phyloP scores from a whole-genome alignment of 371 early-diverging fungal species.

The Lichtheimia corymbifera region DNA sequence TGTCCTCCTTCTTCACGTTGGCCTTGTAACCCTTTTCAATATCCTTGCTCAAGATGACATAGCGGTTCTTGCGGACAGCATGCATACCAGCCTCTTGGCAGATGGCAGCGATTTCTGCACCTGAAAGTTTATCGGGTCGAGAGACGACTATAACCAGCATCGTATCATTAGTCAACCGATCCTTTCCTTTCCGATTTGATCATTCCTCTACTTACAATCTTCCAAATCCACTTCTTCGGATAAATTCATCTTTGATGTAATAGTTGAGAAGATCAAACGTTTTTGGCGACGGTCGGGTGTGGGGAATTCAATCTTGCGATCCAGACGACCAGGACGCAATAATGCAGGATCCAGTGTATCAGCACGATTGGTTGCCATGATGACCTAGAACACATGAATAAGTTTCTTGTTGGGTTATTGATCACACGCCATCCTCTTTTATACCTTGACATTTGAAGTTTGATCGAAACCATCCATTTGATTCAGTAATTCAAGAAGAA shows the following conservation, averaged over 20 bases:
- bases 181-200: not conserved
- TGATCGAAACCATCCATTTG: constrained; percentile 99
- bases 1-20: constrained; percentile 95
- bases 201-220: constrained; percentile 77
- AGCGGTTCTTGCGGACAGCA: constrained; percentile 97
- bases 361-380: constrained; percentile 99
- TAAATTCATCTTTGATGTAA: constrained; percentile 98
- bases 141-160: constrained; percentile 77
- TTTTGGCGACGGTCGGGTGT: constrained; percentile 99
- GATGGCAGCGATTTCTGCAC: constrained; percentile 99
- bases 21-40: constrained; percentile 98
- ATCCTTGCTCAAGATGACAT: constrained; percentile 97
- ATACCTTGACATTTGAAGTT: constrained; percentile 94
- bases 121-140: constrained; percentile 97
- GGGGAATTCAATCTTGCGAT: constrained; percentile 99
- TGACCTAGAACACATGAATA: constrained; percentile 68
- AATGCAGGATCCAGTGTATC: constrained; percentile 99
- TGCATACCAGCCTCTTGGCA: constrained; percentile 99
- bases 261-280: constrained; percentile 97
- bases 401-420: not conserved
- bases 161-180: not conserved
- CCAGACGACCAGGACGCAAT: constrained; percentile 98
- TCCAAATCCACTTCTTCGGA: constrained; percentile 99
- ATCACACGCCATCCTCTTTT: not conserved
- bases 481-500: constrained; percentile 97